phyloP scores from a whole-genome alignment of 352 stramenopile species.

The Globisporangium barbulae region DNA sequence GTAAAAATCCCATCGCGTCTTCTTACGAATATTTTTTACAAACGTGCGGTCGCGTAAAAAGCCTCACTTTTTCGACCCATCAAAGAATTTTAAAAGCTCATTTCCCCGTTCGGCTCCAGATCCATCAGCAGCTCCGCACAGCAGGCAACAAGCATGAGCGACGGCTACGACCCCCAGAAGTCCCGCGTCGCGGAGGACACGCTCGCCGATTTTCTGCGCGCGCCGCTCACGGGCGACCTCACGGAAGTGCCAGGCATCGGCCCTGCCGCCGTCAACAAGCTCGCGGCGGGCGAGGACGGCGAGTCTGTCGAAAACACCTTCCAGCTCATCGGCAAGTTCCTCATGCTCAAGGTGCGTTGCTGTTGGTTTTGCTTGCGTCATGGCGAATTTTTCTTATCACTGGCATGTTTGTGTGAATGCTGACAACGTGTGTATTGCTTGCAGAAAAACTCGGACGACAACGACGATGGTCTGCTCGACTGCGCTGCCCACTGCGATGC shows the following conservation, averaged over 20 bases:
- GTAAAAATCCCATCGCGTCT: background rate
- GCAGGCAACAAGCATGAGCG: slow-evolving; percentile 37
- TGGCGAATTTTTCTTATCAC: background rate
- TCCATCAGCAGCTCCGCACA: background rate
- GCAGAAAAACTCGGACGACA: slow-evolving; percentile 81
- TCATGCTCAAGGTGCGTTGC: slow-evolving; percentile 72
- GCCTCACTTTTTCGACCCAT: background rate
- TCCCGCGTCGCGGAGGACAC: slow-evolving; percentile 90
- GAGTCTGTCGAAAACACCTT: slow-evolving; percentile 96
- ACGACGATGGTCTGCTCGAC: slow-evolving; percentile 87
- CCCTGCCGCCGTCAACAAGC: slow-evolving; percentile 83
- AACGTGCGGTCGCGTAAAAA: slow-evolving; percentile 1
- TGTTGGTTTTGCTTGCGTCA: background rate
- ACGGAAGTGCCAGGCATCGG: slow-evolving; percentile 95
- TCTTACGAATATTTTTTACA: background rate
- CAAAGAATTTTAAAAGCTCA: slow-evolving; percentile 2
- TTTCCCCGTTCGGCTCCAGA: background rate
- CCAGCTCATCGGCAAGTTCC: slow-evolving; percentile 96
- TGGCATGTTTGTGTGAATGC: slow-evolving; percentile 21
- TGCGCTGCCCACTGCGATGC: slow-evolving; percentile 94
- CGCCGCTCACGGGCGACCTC: slow-evolving; percentile 90
- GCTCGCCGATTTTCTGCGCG: slow-evolving; percentile 91
- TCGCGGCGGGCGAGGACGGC: slow-evolving; percentile 73
- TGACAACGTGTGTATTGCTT: slow-evolving; percentile 10
- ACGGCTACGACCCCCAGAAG: slow-evolving; percentile 91